Percentiles rank a stretch among this genome's conserved stretches.
Conservation (phyloP, 2,329 filamentous ascomycete species). For the Ophiognomonia clavigignenti-juglandacearum region DNA sequence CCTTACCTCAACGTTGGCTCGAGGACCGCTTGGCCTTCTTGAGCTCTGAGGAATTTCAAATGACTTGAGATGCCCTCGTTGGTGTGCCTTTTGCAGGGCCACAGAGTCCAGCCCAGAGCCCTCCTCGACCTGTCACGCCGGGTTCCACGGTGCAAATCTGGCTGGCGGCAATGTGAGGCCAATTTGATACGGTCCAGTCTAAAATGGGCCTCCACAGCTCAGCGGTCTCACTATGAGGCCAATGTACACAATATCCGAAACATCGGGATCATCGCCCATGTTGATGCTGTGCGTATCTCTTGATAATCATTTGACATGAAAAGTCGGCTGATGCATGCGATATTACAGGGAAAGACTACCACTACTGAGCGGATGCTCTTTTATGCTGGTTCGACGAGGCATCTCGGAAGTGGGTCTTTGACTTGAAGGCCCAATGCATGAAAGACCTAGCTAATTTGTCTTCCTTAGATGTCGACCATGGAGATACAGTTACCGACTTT, state of each 20-base stretch:
- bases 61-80: conserved; percentile 14
- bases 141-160: conserved; percentile 1
- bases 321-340: neutral
- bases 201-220: conserved; percentile 6
- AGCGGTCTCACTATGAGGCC: conserved; percentile 27
- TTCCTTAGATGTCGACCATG: conserved; percentile 77
- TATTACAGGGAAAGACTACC: conserved; percentile 77
- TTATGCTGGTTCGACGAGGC: conserved; percentile 83
- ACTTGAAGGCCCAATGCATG: too few relatives aligned
- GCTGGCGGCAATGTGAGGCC: neutral
- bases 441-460: neutral
- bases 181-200: neutral
- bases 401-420: conserved; percentile 62
- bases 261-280: conserved; percentile 97
- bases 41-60: neutral
- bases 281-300: conserved; percentile 66
- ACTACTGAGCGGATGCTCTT: conserved; percentile 99
- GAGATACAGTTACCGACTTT: conserved; percentile 96
- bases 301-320: neutral
- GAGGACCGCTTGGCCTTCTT: neutral
- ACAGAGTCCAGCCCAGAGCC: conserved; percentile 1
- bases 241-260: conserved; percentile 69
- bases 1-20: too few relatives aligned
- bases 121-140: conserved; percentile 9
- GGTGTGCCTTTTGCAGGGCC: conserved; percentile 11